Percentiles rank a stretch among this genome's conserved stretches.
Evolutionary conservation across 176 grass and related monocot genomes (phyloP).

Genomic region (Carex cristatella): DNA sequence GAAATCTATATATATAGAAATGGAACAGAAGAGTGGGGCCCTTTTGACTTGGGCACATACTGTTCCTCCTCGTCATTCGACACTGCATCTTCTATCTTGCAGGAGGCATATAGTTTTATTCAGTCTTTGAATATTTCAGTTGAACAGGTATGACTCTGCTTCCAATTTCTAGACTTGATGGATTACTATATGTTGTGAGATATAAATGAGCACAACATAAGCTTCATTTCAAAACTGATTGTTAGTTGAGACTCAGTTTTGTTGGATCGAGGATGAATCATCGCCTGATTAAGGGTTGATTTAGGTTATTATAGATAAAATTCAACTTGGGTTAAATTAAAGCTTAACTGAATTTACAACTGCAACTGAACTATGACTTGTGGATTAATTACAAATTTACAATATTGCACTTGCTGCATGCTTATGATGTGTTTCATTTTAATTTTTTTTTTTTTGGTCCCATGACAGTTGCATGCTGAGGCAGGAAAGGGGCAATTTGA

Average conservation of each 20-base stretch:
- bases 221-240: not conserved
- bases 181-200: not conserved
- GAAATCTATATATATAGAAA: slow-evolving; percentile 49
- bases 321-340: not conserved
- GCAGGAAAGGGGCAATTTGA: slow-evolving; percentile 90
- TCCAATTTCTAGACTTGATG: not conserved
- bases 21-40: slow-evolving; percentile 60
- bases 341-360: not conserved
- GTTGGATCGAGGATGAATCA: not conserved
- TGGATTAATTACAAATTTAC: not conserved
- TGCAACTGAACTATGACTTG: not conserved
- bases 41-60: slow-evolving; percentile 72
- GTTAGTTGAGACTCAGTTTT: not conserved
- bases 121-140: slow-evolving; percentile 59
- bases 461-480: slow-evolving; percentile 85
- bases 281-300: not conserved
- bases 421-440: not conserved
- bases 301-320: not conserved
- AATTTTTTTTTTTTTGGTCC: not conserved
- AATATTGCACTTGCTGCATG: not conserved
- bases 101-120: slow-evolving; percentile 76
- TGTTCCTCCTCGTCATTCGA: slow-evolving; percentile 88
- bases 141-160: slow-evolving; percentile 50
- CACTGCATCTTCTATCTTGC: slow-evolving; percentile 56
- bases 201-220: not conserved